phyloP scores from a whole-genome alignment of 805 yeast species.

The Candida nemodendra region DNA sequence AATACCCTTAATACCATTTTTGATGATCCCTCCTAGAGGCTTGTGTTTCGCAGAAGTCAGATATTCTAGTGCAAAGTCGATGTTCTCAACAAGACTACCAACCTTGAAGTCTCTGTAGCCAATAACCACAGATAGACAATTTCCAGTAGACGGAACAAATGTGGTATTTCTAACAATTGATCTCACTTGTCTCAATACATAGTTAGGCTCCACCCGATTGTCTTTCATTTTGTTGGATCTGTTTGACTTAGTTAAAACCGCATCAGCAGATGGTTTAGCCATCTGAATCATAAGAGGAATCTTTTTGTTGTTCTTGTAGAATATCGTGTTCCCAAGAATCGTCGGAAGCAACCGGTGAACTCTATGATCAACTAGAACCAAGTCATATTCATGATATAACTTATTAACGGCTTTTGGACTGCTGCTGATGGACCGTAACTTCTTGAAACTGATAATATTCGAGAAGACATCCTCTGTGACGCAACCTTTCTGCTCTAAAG shows the following conservation, averaged over 20 bases:
- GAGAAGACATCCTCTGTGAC: slow-evolving; percentile 62
- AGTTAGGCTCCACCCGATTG: slow-evolving; percentile 64
- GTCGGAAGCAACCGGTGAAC: slow-evolving; percentile 59
- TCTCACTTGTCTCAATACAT: slow-evolving; percentile 61
- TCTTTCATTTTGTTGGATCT: slow-evolving; percentile 46
- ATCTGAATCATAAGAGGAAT: slow-evolving; percentile 68
- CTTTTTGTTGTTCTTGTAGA: slow-evolving; percentile 62
- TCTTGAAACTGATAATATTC: slow-evolving; percentile 59
- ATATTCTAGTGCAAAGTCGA: slow-evolving; percentile 48
- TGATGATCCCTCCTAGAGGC: slow-evolving; percentile 61
- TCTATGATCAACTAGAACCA: slow-evolving; percentile 68
- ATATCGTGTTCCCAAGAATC: slow-evolving; percentile 52
- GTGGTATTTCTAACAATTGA: slow-evolving; percentile 62
- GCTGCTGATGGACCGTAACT: slow-evolving; percentile 45
- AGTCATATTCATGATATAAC: slow-evolving; percentile 59
- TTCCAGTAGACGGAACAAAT: slow-evolving; percentile 60
- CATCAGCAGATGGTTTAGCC: slow-evolving; percentile 42
- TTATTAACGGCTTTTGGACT: slow-evolving; percentile 46
- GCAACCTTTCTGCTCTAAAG: slow-evolving; percentile 46
- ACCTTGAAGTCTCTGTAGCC: slow-evolving; percentile 52
- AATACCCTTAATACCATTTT: slow-evolving; percentile 42
- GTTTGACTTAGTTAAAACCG: slow-evolving; percentile 29
- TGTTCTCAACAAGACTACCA: slow-evolving; percentile 47
- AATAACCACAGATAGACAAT: slow-evolving; percentile 55
- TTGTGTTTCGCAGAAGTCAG: slow-evolving; percentile 42